Conservation (phyloP, 768 basidiomycete species). For the Pulveroboletus ravenelii region DNA sequence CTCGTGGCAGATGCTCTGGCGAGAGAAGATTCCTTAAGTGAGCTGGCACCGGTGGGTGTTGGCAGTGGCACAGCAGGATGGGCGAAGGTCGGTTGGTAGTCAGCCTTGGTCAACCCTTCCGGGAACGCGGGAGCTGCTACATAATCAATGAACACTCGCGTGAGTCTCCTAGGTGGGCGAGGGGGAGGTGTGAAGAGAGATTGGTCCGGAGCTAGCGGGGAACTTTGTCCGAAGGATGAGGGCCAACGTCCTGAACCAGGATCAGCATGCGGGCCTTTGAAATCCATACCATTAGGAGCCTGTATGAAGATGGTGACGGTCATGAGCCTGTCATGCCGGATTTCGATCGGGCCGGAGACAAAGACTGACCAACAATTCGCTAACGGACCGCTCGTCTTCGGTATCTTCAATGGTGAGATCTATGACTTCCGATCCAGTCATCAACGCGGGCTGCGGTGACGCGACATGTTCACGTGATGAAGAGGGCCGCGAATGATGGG, state of each 20-base stretch:
- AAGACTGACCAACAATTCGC: constrained; percentile 18
- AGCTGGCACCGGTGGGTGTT: background rate
- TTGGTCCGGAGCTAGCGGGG: constrained; percentile 8
- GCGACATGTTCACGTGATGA: background rate
- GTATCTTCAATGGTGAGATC: constrained; percentile 24
- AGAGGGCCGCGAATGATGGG: background rate
- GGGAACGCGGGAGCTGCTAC: constrained; percentile 21
- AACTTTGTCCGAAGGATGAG: background rate
- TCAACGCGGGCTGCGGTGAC: background rate
- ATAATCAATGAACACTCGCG: constrained; percentile 11
- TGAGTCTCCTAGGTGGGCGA: constrained; percentile 10
- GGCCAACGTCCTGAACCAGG: constrained; percentile 5
- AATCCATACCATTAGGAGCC: background rate
- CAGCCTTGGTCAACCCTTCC: constrained; percentile 16
- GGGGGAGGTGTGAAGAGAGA: constrained; percentile 30
- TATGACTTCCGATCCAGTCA: constrained; percentile 10
- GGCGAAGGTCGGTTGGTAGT: constrained; percentile 13
- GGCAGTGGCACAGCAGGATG: background rate
- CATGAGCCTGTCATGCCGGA: constrained; percentile 1
- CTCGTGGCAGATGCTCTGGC: background rate
- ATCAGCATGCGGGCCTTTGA: background rate
- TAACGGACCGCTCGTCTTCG: constrained; percentile 13
- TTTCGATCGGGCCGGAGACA: background rate
- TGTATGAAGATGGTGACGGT: constrained; percentile 1
- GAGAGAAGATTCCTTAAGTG: background rate